Evolutionary conservation across 2,329 filamentous ascomycete species (phyloP).

Genomic region (Pleochaeta shiraiana): DNA sequence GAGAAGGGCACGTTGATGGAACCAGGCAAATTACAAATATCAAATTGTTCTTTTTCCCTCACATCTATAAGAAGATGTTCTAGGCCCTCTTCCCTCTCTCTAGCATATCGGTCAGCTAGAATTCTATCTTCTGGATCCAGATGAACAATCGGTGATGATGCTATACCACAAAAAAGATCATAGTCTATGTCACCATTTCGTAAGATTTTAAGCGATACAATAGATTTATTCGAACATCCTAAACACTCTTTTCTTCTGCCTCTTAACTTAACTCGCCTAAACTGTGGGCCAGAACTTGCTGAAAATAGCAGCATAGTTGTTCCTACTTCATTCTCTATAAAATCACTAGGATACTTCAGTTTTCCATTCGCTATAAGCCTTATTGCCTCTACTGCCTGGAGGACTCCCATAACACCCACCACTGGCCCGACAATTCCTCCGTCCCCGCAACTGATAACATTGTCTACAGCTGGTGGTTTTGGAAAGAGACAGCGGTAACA

Average conservation of each 20-base stretch:
- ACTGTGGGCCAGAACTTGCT: conserved; percentile 30
- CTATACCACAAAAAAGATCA: conserved; percentile 59
- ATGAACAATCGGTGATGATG: conserved; percentile 26
- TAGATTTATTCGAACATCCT: conserved; percentile 44
- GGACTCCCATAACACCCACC: conserved; percentile 77
- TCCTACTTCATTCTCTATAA: conserved; percentile 10
- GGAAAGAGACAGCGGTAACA: conserved; percentile 94
- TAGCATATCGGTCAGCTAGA: conserved; percentile 34
- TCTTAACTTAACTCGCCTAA: conserved; percentile 56
- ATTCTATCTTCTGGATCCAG: conserved; percentile 45
- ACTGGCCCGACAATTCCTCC: conserved; percentile 84
- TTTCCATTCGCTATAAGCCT: conserved; percentile 41
- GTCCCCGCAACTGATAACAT: conserved; percentile 71
- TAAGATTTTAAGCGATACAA: conserved; percentile 40
- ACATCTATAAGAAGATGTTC: conserved; percentile 55
- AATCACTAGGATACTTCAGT: conserved; percentile 8
- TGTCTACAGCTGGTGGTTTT: conserved; percentile 62
- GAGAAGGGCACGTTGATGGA: conserved; percentile 58
- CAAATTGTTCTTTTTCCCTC: conserved; percentile 64
- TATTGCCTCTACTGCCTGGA: conserved; percentile 78
- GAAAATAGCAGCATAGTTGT: conserved; percentile 27
- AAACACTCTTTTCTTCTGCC: conserved; percentile 47
- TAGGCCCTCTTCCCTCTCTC: conserved; percentile 10
- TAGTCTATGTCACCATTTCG: conserved; percentile 54
- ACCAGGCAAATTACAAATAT: conserved; percentile 52